Evolutionary conservation across 805 yeast species (phyloP).

Genomic region (Lipomyces anomalus): DNA sequence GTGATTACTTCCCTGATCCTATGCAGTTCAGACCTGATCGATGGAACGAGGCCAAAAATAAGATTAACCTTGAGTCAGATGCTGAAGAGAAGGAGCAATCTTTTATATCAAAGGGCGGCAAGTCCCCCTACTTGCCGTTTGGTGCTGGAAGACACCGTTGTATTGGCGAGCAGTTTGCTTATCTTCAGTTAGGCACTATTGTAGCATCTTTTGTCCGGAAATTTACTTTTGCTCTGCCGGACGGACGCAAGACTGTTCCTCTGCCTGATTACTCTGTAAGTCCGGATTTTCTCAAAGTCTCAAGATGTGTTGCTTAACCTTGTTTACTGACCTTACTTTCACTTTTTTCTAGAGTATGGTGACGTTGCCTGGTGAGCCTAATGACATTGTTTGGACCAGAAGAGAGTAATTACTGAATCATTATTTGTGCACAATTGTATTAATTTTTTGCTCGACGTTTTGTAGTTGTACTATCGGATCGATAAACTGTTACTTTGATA

Average conservation of each 20-base stretch:
- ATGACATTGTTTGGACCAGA: slow-evolving; percentile 30
- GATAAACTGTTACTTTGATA: too few species aligned
- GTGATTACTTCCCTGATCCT: slow-evolving; percentile 74
- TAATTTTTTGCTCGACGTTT: too few species aligned
- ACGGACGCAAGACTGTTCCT: slow-evolving; percentile 36
- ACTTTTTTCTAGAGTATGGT: slow-evolving; percentile 89
- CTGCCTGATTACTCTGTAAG: slow-evolving; percentile 26
- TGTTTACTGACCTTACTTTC: slow-evolving; percentile 36
- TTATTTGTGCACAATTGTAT: too few species aligned
- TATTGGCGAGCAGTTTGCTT: slow-evolving; percentile 98
- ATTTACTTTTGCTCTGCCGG: slow-evolving; percentile 66
- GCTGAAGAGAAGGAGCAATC: slow-evolving; percentile 48
- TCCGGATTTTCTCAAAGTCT: not conserved
- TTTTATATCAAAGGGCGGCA: slow-evolving; percentile 82
- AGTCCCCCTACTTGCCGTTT: slow-evolving; percentile 92
- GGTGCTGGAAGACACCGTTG: slow-evolving; percentile 99
- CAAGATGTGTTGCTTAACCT: slow-evolving; percentile 1
- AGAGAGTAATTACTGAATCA: too few species aligned
- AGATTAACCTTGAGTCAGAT: slow-evolving; percentile 47
- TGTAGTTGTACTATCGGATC: too few species aligned
- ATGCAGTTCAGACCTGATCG: slow-evolving; percentile 73
- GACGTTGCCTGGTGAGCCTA: slow-evolving; percentile 75
- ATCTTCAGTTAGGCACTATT: slow-evolving; percentile 82
- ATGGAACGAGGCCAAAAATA: slow-evolving; percentile 49
- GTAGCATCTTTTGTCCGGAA: slow-evolving; percentile 69